Percentiles rank a stretch among this genome's conserved stretches.
phyloP scores from a whole-genome alignment of 2,329 filamentous ascomycete genomes.

The Pseudocercospora crystallina region DNA sequence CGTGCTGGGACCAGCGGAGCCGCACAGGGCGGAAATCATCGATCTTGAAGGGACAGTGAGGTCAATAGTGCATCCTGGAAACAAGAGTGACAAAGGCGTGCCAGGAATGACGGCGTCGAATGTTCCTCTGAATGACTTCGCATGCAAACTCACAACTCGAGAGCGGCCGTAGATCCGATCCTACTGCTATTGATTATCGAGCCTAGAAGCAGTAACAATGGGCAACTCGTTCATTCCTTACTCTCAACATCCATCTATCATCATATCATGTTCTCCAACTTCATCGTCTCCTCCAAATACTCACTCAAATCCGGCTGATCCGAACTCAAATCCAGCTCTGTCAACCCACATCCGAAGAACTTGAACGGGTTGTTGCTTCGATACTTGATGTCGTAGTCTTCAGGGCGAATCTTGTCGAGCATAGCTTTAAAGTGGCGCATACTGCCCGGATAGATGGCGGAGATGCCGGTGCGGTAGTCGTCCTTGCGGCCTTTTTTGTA shows the following conservation, averaged over 20 bases:
- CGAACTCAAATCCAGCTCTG: too few relatives aligned
- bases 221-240: too few relatives aligned
- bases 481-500: slow-evolving; percentile 48
- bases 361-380: slow-evolving; percentile 11
- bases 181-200: too few relatives aligned
- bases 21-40: neutral
- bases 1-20: neutral
- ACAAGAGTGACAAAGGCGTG: slow-evolving; percentile 3
- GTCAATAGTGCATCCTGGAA: slow-evolving; percentile 2
- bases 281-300: too few relatives aligned
- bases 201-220: too few relatives aligned
- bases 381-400: slow-evolving; percentile 14
- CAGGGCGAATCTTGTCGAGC: slow-evolving; percentile 12
- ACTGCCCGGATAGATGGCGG: slow-evolving; percentile 19
- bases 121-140: slow-evolving; percentile 6
- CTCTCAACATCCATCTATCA: too few relatives aligned
- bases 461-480: slow-evolving; percentile 34
- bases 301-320: too few relatives aligned
- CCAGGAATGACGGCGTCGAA: slow-evolving; percentile 8
- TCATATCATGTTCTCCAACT: too few relatives aligned
- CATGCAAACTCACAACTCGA: neutral
- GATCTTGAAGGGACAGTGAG: slow-evolving; percentile 5
- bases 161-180: too few relatives aligned
- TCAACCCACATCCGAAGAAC: slow-evolving; percentile 14
- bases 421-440: slow-evolving; percentile 14